Evolutionary conservation across 495 filamentous ascomycete genomes (phyloP), one percentile per base, ranked within the genome.

Genomic region (Trichoderma virens): DNA sequence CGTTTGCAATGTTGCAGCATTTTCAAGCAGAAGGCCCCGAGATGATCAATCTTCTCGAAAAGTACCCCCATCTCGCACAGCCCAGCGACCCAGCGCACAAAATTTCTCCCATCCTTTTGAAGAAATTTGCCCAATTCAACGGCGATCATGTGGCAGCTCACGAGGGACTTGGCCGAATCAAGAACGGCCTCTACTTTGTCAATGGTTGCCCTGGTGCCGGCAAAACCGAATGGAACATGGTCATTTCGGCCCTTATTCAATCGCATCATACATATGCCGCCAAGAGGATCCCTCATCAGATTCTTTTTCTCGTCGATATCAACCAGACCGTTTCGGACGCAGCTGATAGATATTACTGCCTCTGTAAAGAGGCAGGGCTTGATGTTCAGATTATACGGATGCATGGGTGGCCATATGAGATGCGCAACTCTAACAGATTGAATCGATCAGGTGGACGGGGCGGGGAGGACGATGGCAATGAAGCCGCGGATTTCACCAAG

Each of bases 261-360:
- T 39, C 65, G 0, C 9, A 28, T 5, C 25, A 18, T 1, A 20
- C 43, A 47, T 23, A n/a, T 23, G 43, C 18, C 20, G 9, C 5
- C 4, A 47, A 47, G n/a, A n/a, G 20, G 20, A n/a, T 47, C 20
- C 43, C 35, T 11, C 25, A 64, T 56, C 34, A 71, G 23, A 64
- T 71, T 43, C 65, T 74, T 7, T 72, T 67, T 56, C 56, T 72
- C 1, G 35, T 74, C 20, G 72, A 74, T 34, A 70, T 74, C 60
- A 66, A 68, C 18, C 69, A 68, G 38, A 38, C 35, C 0, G 66
- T 68, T 54, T 64, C 56, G 31, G 62, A 64, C 31, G 34, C 47
- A 8, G 62, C 62, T 7, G 39, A 64, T 32, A 30, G 60, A 23
- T n/a, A 64, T 32, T 20, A 62, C 34, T n/a, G 71, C 65, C 28